Base-by-base conservation (phyloP, 129 eudicot species). In the Flaveria sonorensis region DNA sequence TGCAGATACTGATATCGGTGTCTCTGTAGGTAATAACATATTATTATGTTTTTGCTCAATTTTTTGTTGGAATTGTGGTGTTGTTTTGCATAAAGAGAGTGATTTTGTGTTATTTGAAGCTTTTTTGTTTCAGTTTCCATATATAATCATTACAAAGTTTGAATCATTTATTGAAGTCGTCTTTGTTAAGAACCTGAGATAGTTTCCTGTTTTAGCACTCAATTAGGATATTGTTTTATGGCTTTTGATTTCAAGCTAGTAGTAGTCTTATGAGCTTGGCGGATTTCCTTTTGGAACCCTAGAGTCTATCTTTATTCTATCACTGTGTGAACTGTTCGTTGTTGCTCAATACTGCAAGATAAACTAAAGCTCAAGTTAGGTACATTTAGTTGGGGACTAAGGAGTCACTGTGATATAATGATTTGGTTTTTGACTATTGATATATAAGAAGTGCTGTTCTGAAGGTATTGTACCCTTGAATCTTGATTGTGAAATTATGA, bases 1-100 rank as follows among this genome's bases (percentile, higher is more conserved):
- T 72, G 97, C 97, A 74, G 97, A 90, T 79, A 93, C 98, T 53
- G 97, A 93, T 87, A 91, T 93, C 64, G 97, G 97, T 46, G 86
- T 87, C 50, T 90, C 98, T 45, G 98, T 93, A 69, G 98, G 98
- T 93, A 62, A 11, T 45, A 45, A 45, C 13, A 75, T 88, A 74
- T 48, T 65, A 13, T 51, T 73, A 19, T 36, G n/a, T 36, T 55
- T 45, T 6, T 5, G 39, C 75, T 70, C 56, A 42, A 18, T 19
- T 68, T 72, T 66, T 20, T 53, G 51, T 67, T 45, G 63, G 15
- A 32, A 32, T 32, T 32, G 39, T 32, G 39, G 39, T 32, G 39
- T 32, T 32, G 10, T 21, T 42, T 32, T 71, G 42, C 68, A 56
- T 43, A 43, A 52, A 72, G 65, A 18, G 28, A 50, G 50, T 28